Evolutionary conservation across 2,329 filamentous ascomycete species (phyloP).

Genomic region (Microsporum audouinii): DNA sequence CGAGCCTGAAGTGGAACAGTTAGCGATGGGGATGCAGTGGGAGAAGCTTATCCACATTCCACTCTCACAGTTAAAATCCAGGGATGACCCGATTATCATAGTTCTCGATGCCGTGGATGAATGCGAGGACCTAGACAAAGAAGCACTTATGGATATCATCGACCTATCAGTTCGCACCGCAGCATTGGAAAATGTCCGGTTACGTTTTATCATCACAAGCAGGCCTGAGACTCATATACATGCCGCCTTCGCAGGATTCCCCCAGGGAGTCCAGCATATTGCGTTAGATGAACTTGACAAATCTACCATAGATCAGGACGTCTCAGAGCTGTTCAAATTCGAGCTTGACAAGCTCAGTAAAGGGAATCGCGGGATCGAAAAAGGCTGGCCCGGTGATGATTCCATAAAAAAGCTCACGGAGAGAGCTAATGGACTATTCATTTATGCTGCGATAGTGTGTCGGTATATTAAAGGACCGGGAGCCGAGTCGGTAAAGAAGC

Average conservation of each 20-base stretch:
- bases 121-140: slow-evolving; percentile 15
- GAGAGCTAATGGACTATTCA: slow-evolving; percentile 3
- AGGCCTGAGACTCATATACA: slow-evolving; percentile 20
- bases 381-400: neutral
- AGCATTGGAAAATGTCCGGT: slow-evolving; percentile 2
- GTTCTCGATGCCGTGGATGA: slow-evolving; percentile 24
- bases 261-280: slow-evolving; percentile 14
- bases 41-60: neutral
- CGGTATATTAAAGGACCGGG: slow-evolving; percentile 13
- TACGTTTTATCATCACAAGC: slow-evolving; percentile 22
- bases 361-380: neutral
- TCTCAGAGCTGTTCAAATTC: neutral
- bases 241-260: slow-evolving; percentile 16
- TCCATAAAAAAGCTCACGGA: neutral
- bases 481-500: neutral
- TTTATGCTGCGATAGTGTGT: slow-evolving; percentile 17
- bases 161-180: slow-evolving; percentile 13
- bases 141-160: slow-evolving; percentile 16
- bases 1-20: neutral
- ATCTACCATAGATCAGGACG: slow-evolving; percentile 12
- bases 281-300: slow-evolving; percentile 18
- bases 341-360: neutral
- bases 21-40: neutral
- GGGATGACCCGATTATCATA: slow-evolving; percentile 4
- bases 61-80: neutral